Conservation (phyloP, 139 green algal genomes). For the Klebsormidium nitens region DNA sequence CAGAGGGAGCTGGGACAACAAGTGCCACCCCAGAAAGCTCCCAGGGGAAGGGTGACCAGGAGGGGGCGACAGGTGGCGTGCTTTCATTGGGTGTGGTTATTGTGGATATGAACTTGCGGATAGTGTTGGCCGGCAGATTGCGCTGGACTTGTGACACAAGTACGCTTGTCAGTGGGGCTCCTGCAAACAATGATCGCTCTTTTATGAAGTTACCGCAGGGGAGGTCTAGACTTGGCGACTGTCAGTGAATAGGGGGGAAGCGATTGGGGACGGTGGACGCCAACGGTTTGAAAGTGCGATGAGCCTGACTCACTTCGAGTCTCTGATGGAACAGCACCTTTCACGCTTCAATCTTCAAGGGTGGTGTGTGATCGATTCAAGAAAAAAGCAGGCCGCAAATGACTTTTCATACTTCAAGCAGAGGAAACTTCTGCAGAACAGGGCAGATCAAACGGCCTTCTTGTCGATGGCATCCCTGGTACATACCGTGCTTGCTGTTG, state of each 20-base stretch:
- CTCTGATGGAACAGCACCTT: no score
- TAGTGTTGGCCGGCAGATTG: constrained; percentile 65
- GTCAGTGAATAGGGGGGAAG: no score
- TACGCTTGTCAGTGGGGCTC: not conserved
- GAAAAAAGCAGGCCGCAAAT: not conserved
- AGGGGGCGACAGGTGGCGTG: constrained; percentile 15
- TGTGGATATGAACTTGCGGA: constrained; percentile 52
- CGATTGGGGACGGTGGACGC: no score
- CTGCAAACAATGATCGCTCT: not conserved
- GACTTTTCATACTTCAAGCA: not conserved
- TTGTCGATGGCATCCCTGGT: no score
- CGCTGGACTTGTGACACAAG: constrained; percentile 52
- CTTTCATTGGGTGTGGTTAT: constrained; percentile 36
- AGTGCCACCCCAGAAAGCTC: constrained; percentile 50
- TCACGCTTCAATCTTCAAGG: constrained; percentile 1
- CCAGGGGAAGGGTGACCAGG: constrained; percentile 41
- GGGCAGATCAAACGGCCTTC: no score
- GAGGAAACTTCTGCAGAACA: not conserved
- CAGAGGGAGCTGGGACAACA: constrained; percentile 56
- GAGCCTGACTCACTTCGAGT: no score
- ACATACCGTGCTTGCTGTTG: no score
- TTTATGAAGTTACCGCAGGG: not conserved
- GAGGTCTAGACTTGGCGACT: not conserved
- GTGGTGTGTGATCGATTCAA: not conserved
- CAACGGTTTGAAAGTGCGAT: no score